Evolutionary conservation across 169 alveolate genomes (phyloP), one percentile per base, ranked within the genome.

Genomic region (Theileria annulata): DNA sequence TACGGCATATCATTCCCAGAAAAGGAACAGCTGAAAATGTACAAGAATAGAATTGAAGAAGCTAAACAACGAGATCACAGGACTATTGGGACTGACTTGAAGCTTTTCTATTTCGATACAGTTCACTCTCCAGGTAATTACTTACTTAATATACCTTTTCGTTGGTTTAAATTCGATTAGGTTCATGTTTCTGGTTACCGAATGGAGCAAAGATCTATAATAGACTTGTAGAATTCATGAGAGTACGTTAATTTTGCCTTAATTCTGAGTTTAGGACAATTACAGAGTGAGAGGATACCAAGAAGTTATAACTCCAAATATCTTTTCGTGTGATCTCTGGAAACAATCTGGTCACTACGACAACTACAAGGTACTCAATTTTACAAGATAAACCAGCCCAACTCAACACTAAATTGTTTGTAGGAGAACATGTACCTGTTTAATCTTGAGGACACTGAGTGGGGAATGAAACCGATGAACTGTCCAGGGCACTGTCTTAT

Each of bases 401-500:
- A 42, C 13, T 42, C 3, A 3, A 42, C n/a, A n/a, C 81, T 67
- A 17, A 42, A 42, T 42, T 3, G 13, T 42, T 8, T 42, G 3
- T 42, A 42, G 51, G 95, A 92, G 56, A 87, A 88, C 81, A 93
- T 95, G 97, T 97, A 94, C 75, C 73, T 95, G 75, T 92, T 97
- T 88, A 96, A 94, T 54, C 97, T 95, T 33, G 99, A 97, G 77
- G 95, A 94, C 71, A 93, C 96, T 83, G 99, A 97, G 88, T 96
- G 97, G 96, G 99, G 99, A 51, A 93, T 98, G 90, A 98, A 98
- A 92, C 99, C 99, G 42, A 98, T 98, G 99, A 98, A 98, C 91
- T 98, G 99, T 85, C 99, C 99, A 0, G 99, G 99, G 3, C 99
- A 98, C 87, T 97, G 98, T 86, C 80, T 90, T 76, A 87, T 97